These are phyloP conservation scores for Pythium insidiosum DNA, from an alignment of 352 stramenopile species.

Conservation along the genomic window DNA sequence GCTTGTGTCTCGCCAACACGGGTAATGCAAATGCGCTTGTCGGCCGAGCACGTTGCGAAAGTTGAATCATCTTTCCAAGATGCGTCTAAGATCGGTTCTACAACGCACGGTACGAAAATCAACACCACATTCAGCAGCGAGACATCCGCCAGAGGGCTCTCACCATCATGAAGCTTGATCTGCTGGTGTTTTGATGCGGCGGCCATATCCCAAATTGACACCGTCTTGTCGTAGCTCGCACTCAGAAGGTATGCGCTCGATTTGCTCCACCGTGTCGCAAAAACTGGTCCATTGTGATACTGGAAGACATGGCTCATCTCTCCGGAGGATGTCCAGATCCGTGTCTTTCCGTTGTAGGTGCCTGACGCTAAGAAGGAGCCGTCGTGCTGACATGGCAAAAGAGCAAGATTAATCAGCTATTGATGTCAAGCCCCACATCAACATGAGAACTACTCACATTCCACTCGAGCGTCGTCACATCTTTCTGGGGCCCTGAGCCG, in stretches of 20 bases:
- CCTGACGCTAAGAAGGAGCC: conserved; percentile 91
- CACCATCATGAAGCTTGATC: conserved; percentile 87
- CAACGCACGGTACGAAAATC: background rate
- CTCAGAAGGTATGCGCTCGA: conserved; percentile 66
- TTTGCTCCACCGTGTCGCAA: conserved; percentile 81
- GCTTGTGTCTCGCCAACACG: conserved; percentile 69
- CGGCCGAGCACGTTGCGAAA: conserved; percentile 93
- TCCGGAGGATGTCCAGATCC: conserved; percentile 64
- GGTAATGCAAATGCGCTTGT: conserved; percentile 89
- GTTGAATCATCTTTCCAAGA: conserved; percentile 93
- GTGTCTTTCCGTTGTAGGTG: conserved; percentile 93
- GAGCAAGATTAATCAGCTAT: too few relatives aligned
- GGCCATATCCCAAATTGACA: conserved; percentile 73
- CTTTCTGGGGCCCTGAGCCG: conserved; percentile 90
- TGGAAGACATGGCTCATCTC: conserved; percentile 82
- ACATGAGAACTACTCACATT: conserved; percentile 81
- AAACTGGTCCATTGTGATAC: conserved; percentile 80
- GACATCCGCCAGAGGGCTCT: too few relatives aligned
- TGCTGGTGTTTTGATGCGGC: conserved; percentile 91
- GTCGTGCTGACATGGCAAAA: too few relatives aligned
- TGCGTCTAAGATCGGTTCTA: conserved; percentile 84
- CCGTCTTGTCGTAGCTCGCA: conserved; percentile 82
- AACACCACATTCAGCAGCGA: background rate
- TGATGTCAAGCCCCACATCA: too few relatives aligned
- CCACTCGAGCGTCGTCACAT: conserved; percentile 98